These are phyloP conservation scores for Neonectria ditissima DNA, from an alignment of 2,329 filamentous ascomycete genomes.

Conservation along the genomic window DNA sequence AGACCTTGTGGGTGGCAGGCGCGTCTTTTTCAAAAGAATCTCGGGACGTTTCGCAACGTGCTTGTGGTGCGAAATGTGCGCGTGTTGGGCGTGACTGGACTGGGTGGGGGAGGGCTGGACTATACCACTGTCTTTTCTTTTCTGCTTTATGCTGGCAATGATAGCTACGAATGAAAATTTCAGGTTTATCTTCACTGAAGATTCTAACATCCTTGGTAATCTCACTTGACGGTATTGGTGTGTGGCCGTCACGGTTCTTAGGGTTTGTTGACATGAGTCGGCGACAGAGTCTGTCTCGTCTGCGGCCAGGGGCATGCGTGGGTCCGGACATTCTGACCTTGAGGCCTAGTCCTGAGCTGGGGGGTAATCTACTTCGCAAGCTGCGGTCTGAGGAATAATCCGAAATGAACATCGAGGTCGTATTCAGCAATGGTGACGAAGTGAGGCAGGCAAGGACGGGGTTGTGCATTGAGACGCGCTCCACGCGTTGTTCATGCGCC, in stretches of 20 bases:
- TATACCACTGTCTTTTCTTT: slow-evolving; percentile 43
- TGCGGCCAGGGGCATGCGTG: slow-evolving; percentile 41
- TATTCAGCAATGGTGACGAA: not conserved
- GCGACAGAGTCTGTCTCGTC: slow-evolving; percentile 38
- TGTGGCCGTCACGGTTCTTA: slow-evolving; percentile 35
- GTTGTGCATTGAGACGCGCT: slow-evolving; percentile 14
- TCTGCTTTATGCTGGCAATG: slow-evolving; percentile 24
- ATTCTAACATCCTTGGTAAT: not conserved
- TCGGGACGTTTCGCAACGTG: slow-evolving; percentile 18
- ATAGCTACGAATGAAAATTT: slow-evolving; percentile 4
- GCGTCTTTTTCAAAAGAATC: slow-evolving; percentile 16
- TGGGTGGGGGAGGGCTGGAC: slow-evolving; percentile 14
- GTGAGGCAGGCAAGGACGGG: not conserved
- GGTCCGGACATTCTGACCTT: slow-evolving; percentile 24
- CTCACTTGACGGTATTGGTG: slow-evolving; percentile 11
- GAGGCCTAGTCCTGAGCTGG: slow-evolving; percentile 9
- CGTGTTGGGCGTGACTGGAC: slow-evolving; percentile 25
- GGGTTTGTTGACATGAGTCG: slow-evolving; percentile 43
- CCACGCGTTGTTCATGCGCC: slow-evolving; percentile 8
- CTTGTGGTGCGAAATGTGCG: slow-evolving; percentile 28
- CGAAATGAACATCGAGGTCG: slow-evolving; percentile 9
- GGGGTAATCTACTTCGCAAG: not conserved
- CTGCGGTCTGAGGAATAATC: not conserved
- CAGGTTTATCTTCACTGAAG: not conserved
- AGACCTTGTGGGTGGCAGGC: slow-evolving; percentile 24